phyloP scores from a whole-genome alignment of 495 filamentous ascomycete species.

The Lasiosphaeriaceae sp. region DNA sequence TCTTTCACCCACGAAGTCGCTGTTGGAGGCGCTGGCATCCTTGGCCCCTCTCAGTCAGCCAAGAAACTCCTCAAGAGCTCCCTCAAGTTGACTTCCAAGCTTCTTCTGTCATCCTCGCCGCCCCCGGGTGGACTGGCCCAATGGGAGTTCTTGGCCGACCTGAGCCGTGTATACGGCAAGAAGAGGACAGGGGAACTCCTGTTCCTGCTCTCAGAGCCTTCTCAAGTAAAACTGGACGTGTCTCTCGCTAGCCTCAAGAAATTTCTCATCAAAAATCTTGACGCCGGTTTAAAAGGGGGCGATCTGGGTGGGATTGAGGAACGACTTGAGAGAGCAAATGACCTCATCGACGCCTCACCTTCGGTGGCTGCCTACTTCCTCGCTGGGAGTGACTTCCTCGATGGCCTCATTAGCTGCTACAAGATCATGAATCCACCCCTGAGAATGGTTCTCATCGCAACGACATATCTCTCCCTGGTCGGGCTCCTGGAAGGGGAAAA shows the following conservation, averaged over 20 bases:
- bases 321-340: slow-evolving; percentile 42
- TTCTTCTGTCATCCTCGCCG: slow-evolving; percentile 39
- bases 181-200: slow-evolving; percentile 37
- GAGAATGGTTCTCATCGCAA: slow-evolving; percentile 60
- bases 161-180: slow-evolving; percentile 53
- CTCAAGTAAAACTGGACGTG: slow-evolving; percentile 29
- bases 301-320: slow-evolving; percentile 45
- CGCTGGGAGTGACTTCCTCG: slow-evolving; percentile 80
- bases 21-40: slow-evolving; percentile 32
- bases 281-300: slow-evolving; percentile 41
- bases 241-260: slow-evolving; percentile 40
- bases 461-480: slow-evolving; percentile 66
- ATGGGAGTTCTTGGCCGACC: slow-evolving; percentile 56
- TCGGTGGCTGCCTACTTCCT: slow-evolving; percentile 60
- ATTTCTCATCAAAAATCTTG: slow-evolving; percentile 46
- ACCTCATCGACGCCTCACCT: slow-evolving; percentile 51
- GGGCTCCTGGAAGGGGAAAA: slow-evolving; percentile 66
- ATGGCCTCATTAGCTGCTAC: slow-evolving; percentile 66
- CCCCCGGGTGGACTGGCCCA: slow-evolving; percentile 45
- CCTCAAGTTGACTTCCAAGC: slow-evolving; percentile 56
- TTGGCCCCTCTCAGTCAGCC: slow-evolving; percentile 43
- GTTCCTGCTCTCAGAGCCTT: slow-evolving; percentile 22
- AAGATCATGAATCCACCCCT: slow-evolving; percentile 54
- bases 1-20: slow-evolving; percentile 57
- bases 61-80: slow-evolving; percentile 54